Conservation (phyloP, 768 basidiomycete species). For the Auricularia cornea region DNA sequence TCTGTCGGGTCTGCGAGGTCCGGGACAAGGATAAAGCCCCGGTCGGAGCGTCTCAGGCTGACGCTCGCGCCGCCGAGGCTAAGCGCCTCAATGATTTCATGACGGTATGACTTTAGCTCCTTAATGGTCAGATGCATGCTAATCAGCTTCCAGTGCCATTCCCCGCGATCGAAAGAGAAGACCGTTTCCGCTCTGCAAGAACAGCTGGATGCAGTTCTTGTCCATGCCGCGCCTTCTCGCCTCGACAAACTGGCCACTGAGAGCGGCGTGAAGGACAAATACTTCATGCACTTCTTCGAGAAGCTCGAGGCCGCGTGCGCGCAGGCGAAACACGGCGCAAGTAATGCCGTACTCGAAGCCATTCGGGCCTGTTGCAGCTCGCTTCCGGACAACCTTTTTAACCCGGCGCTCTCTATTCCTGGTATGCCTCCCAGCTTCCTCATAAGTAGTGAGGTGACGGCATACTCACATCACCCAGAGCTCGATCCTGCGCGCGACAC, state of each 20-base stretch:
- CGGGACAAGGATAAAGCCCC: conserved; percentile 11
- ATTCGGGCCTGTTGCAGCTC: neutral
- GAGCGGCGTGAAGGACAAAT: conserved; percentile 28
- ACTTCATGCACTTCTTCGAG: conserved; percentile 21
- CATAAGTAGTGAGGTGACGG: neutral
- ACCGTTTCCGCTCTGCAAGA: neutral
- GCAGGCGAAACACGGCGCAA: neutral
- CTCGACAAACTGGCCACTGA: conserved; percentile 16
- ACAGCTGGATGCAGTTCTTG: neutral
- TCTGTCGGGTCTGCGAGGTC: conserved; percentile 29
- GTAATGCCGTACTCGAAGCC: neutral
- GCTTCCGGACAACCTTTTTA: neutral
- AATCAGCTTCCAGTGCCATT: neutral
- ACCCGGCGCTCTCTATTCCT: neutral
- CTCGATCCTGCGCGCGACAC: conserved; percentile 16
- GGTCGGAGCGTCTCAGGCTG: neutral
- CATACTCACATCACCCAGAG: neutral
- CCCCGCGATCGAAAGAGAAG: neutral
- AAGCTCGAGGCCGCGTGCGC: conserved; percentile 3
- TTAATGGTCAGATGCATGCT: too few species aligned
- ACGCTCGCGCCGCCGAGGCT: neutral
- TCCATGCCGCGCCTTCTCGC: neutral
- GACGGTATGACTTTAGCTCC: too few species aligned
- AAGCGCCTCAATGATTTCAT: neutral
- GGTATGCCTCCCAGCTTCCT: neutral